These are phyloP conservation scores for Gillenia trifoliata DNA, from an alignment of 306 rosid genomes.

Conservation along the genomic window DNA sequence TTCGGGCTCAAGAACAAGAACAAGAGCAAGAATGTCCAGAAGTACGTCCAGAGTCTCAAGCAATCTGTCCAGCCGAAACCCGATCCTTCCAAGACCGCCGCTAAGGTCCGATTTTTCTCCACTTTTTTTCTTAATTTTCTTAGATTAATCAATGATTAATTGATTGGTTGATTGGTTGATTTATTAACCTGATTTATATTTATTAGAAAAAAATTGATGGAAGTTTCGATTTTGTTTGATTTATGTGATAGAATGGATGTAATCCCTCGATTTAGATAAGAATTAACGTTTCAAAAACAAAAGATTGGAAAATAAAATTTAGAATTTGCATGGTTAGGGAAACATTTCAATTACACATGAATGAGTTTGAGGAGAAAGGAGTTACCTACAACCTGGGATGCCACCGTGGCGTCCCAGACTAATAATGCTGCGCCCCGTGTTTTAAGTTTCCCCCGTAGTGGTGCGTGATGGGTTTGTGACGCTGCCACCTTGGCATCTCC, in stretches of 20 bases:
- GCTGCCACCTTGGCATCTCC: no score
- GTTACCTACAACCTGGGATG: neutral
- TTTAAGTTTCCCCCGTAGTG: no score
- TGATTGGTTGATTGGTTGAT: neutral
- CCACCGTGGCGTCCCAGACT: no score
- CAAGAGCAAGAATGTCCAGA: conserved; percentile 84
- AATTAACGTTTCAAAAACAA: neutral
- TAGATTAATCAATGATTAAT: neutral
- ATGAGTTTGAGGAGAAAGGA: neutral
- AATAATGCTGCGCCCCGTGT: no score
- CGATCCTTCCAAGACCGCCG: conserved; percentile 45
- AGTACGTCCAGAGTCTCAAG: conserved; percentile 75
- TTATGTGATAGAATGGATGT: neutral
- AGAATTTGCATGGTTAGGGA: neutral
- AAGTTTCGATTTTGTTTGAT: neutral
- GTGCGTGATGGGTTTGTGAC: neutral
- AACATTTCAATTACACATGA: neutral
- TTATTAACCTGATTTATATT: neutral
- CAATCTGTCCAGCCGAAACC: conserved; percentile 56
- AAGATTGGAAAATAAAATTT: neutral
- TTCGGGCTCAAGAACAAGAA: conserved; percentile 93
- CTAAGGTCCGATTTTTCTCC: conserved; percentile 44
- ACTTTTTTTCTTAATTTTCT: neutral
- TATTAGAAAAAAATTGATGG: neutral
- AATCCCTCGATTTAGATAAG: neutral